phyloP scores from a whole-genome alignment of 768 basidiomycete species.

The Tricholoma sp. region DNA sequence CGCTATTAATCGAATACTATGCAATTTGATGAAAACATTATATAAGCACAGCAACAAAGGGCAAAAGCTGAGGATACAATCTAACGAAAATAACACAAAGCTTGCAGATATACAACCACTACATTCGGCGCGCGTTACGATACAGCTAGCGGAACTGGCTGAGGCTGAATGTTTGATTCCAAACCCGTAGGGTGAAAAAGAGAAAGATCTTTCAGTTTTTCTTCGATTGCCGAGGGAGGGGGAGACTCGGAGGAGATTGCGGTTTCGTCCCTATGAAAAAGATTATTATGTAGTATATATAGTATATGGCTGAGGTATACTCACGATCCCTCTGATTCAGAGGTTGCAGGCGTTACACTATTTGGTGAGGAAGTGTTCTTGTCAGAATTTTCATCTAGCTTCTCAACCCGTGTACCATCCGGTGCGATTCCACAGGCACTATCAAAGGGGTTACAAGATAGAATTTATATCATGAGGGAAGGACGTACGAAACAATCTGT shows the following conservation, averaged over 20 bases:
- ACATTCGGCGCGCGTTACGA: background rate
- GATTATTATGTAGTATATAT: background rate
- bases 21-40: no score
- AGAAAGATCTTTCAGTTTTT: background rate
- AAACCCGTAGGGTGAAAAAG: background rate
- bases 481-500: conserved; percentile 60
- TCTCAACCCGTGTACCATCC: conserved; percentile 45
- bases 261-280: background rate
- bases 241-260: background rate
- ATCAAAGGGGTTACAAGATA: background rate
- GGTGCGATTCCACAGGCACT: conserved; percentile 53
- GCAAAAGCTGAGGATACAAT: background rate
- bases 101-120: background rate
- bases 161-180: background rate
- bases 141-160: background rate
- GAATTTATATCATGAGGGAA: background rate
- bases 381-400: conserved; percentile 4
- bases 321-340: background rate
- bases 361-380: background rate
- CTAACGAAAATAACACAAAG: background rate
- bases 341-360: background rate
- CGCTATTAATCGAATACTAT: no score
- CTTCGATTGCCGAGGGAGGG: background rate
- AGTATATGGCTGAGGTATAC: background rate
- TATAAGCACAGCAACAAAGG: no score